Evolutionary conservation across 805 yeast species (phyloP).

Genomic region (Cyberlindnera petersonii): DNA sequence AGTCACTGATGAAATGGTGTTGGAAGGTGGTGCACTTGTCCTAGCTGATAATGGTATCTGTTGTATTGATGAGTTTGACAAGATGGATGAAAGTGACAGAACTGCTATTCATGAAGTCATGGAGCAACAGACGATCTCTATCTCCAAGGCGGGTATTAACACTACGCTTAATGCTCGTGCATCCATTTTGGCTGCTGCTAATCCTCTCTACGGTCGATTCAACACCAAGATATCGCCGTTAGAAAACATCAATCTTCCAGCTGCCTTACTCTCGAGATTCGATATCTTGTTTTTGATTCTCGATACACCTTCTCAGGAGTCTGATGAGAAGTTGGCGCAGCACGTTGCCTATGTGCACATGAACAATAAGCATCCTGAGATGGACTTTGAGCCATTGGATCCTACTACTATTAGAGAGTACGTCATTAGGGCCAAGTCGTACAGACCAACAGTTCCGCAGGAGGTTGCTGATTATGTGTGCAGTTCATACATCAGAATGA

Average conservation of each 20-base stretch:
- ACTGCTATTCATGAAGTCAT: slow-evolving; percentile 98
- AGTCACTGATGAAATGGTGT: slow-evolving; percentile 96
- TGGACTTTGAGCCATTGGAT: slow-evolving; percentile 71
- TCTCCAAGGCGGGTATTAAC: slow-evolving; percentile 95
- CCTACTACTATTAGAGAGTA: slow-evolving; percentile 80
- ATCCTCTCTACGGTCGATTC: slow-evolving; percentile 93
- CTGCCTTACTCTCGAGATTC: slow-evolving; percentile 92
- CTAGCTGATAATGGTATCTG: slow-evolving; percentile 97
- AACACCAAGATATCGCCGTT: slow-evolving; percentile 87
- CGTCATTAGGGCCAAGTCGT: slow-evolving; percentile 78
- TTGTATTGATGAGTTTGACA: slow-evolving; percentile 98
- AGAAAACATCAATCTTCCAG: slow-evolving; percentile 94
- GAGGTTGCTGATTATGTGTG: slow-evolving; percentile 86
- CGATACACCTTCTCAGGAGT: slow-evolving; percentile 76
- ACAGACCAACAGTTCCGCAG: slow-evolving; percentile 78
- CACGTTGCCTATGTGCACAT: slow-evolving; percentile 96
- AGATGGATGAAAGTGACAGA: slow-evolving; percentile 95
- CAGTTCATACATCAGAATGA: slow-evolving; percentile 79
- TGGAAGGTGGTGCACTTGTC: slow-evolving; percentile 97
- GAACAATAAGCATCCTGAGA: slow-evolving; percentile 82
- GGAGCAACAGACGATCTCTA: slow-evolving; percentile 98
- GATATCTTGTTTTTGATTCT: slow-evolving; percentile 83
- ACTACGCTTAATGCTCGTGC: slow-evolving; percentile 95
- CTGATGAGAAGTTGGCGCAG: slow-evolving; percentile 81
- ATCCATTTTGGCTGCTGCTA: slow-evolving; percentile 96